A percentile compares a stretch with the other conserved stretches of the same genome.
phyloP scores from a whole-genome alignment of 352 stramenopile species.

The Phytophthora pisi region DNA sequence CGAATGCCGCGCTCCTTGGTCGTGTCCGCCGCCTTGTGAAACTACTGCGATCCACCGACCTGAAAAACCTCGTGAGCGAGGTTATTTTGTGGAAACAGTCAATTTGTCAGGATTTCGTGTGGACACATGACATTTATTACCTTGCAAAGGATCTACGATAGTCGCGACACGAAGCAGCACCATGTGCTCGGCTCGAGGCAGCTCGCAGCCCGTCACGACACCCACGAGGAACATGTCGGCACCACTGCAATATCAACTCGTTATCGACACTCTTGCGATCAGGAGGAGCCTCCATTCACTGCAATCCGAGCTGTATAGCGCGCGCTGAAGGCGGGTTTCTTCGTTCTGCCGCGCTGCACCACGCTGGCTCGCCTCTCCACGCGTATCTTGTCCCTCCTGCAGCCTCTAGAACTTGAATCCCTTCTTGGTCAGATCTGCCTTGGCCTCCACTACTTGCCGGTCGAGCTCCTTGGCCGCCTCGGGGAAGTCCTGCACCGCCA shows the following conservation, averaged over 20 bases:
- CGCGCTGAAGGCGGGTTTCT: background rate
- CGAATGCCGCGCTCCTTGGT: constrained; percentile 4
- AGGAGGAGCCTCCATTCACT: background rate
- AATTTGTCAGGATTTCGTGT: constrained; percentile 5
- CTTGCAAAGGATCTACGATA: constrained; percentile 5
- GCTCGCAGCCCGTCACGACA: background rate
- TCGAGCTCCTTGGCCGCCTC: constrained; percentile 75
- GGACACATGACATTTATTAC: constrained; percentile 27
- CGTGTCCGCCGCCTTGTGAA: constrained; percentile 15
- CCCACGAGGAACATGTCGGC: background rate
- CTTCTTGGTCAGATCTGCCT: constrained; percentile 63
- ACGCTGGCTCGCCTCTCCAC: background rate
- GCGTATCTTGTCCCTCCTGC: constrained; percentile 3
- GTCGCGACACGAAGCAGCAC: constrained; percentile 24
- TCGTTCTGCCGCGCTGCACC: background rate
- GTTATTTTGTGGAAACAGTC: background rate
- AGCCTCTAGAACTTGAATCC: constrained; percentile 52
- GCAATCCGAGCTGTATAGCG: constrained; percentile 6
- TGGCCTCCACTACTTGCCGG: constrained; percentile 66
- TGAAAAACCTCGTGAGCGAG: constrained; percentile 25
- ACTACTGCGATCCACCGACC: constrained; percentile 42
- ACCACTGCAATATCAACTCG: background rate
- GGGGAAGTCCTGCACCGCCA: constrained; percentile 72
- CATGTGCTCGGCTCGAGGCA: background rate
- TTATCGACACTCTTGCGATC: background rate